Evolutionary conservation across 306 rosid species (phyloP), one percentile per base, ranked within the genome.

Genomic region (Inga leiocalycina): DNA sequence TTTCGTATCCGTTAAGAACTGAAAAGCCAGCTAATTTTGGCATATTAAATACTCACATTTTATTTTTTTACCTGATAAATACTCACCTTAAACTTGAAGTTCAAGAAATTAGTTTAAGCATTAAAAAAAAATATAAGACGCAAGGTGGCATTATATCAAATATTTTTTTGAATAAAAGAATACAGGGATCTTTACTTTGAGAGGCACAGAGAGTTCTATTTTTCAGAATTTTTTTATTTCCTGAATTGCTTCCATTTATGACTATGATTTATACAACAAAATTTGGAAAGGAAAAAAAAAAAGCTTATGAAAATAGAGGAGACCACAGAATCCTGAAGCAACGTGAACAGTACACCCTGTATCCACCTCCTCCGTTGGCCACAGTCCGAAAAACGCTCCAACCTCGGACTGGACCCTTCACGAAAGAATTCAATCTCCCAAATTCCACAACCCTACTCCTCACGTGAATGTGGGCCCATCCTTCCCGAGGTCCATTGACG

Each of bases 401-500:
- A 24, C 61, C 71, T 62, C 39, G 41, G 30, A 27, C 30, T 27
- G 22, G 22, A 8, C 69, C 4, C 4, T 39, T 76, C 52, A 56
- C 35, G 37, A 35, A 39, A 39, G 8, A 39, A 39, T 39, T 39
- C 43, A 39, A 39, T 39, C 8, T 6, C n/a, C 49, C 35, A 17
- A 19, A 2, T 56, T 57, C 66, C 70, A 57, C 24, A 37, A 6
- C 27, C 44, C 43, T 39, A 6, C 15, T 16, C 12, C 22, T 81
- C 71, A 87, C 80, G 83, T 64, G 87, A 90, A 86, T 9, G 87
- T 16, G 12, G 85, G 90, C 1, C 85, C 84, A 43, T 88, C 88
- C 78, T 80, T 86, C 8, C 91, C 89, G 22, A 90, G 77, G 32
- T 90, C 94, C 91, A 86, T 86, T n/a, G 93, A 88, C 20, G 96